A percentile compares a stretch with the other conserved stretches of the same genome.
Evolutionary conservation across 495 filamentous ascomycete genomes (phyloP).

Genomic region (Letharia columbiana): DNA sequence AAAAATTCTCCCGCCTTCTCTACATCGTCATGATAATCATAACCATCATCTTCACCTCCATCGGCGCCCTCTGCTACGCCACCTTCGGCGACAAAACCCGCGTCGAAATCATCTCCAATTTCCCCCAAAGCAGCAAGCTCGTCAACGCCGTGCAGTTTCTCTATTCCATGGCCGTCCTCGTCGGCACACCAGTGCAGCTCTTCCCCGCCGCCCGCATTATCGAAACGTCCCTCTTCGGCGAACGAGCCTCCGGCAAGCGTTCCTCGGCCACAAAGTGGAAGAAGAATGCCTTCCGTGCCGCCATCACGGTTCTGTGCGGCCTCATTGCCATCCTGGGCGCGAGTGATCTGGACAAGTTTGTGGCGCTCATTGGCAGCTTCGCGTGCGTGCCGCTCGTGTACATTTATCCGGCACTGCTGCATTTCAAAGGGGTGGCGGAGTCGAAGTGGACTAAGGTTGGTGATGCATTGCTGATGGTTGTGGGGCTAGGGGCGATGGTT

Average conservation of each 20-base stretch:
- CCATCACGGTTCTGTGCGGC: conserved; percentile 42
- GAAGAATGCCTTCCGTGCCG: conserved; percentile 52
- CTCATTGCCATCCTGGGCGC: conserved; percentile 46
- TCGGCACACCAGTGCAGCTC: conserved; percentile 54
- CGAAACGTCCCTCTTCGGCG: conserved; percentile 46
- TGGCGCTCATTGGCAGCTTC: conserved; percentile 53
- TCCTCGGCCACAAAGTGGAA: conserved; percentile 51
- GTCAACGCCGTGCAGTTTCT: conserved; percentile 60
- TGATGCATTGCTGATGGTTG: conserved; percentile 46
- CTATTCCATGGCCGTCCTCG: conserved; percentile 54
- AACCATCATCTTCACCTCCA: conserved; percentile 53
- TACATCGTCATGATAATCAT: conserved; percentile 53
- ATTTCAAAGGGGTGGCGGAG: conserved; percentile 50
- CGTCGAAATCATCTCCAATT: conserved; percentile 58
- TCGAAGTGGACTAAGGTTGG: conserved; percentile 38
- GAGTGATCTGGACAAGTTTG: conserved; percentile 55
- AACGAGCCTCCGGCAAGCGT: conserved; percentile 45
- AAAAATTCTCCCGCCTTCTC: conserved; percentile 50
- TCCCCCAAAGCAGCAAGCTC: conserved; percentile 50
- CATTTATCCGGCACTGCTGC: conserved; percentile 46
- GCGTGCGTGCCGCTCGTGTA: conserved; percentile 47
- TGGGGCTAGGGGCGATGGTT: conserved; percentile 51
- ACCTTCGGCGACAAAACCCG: conserved; percentile 50
- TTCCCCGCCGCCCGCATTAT: conserved; percentile 56
- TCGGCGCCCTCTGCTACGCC: conserved; percentile 56